Conservation (phyloP, 192 early-diverging fungal genomes). For the Pilaira anomala region DNA sequence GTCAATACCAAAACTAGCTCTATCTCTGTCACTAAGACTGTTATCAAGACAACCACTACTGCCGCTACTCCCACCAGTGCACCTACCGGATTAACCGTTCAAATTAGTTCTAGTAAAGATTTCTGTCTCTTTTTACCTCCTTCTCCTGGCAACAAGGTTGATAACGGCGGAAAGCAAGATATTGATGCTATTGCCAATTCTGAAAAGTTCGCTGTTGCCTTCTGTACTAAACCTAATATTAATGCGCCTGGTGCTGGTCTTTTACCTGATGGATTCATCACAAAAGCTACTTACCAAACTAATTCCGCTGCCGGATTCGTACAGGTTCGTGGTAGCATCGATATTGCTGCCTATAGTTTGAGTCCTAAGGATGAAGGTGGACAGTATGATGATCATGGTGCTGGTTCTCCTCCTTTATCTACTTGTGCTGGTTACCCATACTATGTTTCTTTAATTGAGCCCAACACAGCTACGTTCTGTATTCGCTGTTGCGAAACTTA, state of each 20-base stretch:
- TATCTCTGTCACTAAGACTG: conserved; percentile 12
- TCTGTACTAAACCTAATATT: conserved; percentile 39
- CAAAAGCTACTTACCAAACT: conserved; percentile 22
- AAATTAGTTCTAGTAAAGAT: conserved; percentile 5
- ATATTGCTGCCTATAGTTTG: conserved; percentile 30
- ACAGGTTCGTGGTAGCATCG: conserved; percentile 37
- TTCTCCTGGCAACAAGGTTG: conserved; percentile 30
- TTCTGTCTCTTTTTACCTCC: conserved; percentile 42
- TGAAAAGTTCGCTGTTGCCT: conserved; percentile 44
- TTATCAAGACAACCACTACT: neutral
- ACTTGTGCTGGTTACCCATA: conserved; percentile 30
- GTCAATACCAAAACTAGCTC: conserved; percentile 9
- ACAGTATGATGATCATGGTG: conserved; percentile 37
- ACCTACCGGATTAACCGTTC: conserved; percentile 26
- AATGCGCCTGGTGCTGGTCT: conserved; percentile 38
- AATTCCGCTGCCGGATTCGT: conserved; percentile 35
- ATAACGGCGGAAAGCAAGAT: conserved; percentile 19
- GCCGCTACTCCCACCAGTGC: neutral
- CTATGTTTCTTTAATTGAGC: conserved; percentile 40
- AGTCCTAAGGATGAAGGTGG: conserved; percentile 30
- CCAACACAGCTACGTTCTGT: conserved; percentile 34
- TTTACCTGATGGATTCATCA: conserved; percentile 34
- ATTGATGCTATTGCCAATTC: conserved; percentile 38
- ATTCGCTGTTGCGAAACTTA: conserved; percentile 40
- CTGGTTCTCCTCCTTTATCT: conserved; percentile 22